phyloP scores from a whole-genome alignment of 73 alveolate genomes.

The Stentor coeruleus region DNA sequence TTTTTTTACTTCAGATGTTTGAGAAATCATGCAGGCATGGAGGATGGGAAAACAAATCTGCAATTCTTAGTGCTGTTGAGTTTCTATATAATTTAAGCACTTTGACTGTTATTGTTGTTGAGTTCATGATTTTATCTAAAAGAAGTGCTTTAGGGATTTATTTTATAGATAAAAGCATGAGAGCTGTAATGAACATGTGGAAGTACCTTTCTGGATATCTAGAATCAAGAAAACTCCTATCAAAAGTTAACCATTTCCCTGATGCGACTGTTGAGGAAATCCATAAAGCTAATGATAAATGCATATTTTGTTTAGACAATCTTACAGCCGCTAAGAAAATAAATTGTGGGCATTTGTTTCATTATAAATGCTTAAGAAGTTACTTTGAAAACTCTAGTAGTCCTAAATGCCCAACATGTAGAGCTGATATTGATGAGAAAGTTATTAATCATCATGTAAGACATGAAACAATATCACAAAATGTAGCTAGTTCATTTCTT shows the following conservation, averaged over 20 bases:
- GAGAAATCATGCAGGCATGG: neutral
- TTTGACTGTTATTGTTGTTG: neutral
- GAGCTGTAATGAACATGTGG: neutral
- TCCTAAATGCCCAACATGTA: conserved; percentile 22
- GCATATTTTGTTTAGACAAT: neutral
- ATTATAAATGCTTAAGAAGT: neutral
- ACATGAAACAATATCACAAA: neutral
- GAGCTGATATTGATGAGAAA: conserved; percentile 18
- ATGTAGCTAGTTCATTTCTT: neutral
- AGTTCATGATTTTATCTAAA: neutral
- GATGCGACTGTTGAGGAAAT: conserved; percentile 9
- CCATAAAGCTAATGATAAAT: conserved; percentile 11
- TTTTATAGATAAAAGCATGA: neutral
- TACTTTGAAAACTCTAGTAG: neutral
- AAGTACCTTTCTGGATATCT: neutral
- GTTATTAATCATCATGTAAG: neutral
- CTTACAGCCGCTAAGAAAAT: conserved; percentile 17
- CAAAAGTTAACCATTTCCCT: neutral
- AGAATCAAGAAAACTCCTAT: neutral
- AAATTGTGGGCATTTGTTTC: conserved; percentile 16
- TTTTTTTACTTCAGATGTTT: neutral
- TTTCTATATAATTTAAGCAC: neutral
- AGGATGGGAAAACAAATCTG: conserved; percentile 15
- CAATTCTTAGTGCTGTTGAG: neutral
- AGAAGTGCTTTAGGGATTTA: neutral